These are phyloP conservation scores for Puccinia novopanici DNA, from an alignment of 1,284 basidiomycete species.

Conservation along the genomic window DNA sequence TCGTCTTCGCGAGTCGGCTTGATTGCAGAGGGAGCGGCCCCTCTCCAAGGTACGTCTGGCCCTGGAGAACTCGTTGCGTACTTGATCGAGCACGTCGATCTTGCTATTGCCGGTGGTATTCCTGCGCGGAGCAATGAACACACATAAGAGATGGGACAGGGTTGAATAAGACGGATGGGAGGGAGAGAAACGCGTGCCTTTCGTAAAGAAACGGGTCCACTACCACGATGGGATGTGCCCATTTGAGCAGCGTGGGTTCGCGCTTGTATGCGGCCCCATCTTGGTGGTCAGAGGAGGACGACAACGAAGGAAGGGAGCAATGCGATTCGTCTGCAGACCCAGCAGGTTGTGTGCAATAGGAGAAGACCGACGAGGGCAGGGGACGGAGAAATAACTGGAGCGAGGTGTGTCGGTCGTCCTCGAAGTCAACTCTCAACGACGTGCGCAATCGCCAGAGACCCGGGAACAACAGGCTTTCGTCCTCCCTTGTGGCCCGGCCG, in stretches of 20 bases:
- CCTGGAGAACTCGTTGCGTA: neutral
- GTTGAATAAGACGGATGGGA: neutral
- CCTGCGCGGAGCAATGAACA: neutral
- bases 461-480: neutral
- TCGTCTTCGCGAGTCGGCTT: too few relatives aligned
- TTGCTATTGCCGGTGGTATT: conserved; percentile 31
- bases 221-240: conserved; percentile 15
- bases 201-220: conserved; percentile 27
- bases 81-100: neutral
- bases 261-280: neutral
- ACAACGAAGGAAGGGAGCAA: too few relatives aligned
- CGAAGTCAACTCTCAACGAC: too few relatives aligned
- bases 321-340: too few relatives aligned
- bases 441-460: neutral
- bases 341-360: neutral
- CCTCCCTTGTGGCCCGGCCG: neutral
- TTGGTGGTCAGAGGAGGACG: too few relatives aligned
- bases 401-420: neutral
- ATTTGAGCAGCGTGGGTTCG: neutral
- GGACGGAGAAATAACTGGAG: neutral
- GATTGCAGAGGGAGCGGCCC: neutral
- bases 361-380: neutral
- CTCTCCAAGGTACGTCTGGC: neutral
- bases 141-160: neutral
- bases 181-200: neutral